Evolutionary conservation across 768 basidiomycete species (phyloP), one percentile per base, ranked within the genome.

Genomic region (Gymnopilus dilepis): DNA sequence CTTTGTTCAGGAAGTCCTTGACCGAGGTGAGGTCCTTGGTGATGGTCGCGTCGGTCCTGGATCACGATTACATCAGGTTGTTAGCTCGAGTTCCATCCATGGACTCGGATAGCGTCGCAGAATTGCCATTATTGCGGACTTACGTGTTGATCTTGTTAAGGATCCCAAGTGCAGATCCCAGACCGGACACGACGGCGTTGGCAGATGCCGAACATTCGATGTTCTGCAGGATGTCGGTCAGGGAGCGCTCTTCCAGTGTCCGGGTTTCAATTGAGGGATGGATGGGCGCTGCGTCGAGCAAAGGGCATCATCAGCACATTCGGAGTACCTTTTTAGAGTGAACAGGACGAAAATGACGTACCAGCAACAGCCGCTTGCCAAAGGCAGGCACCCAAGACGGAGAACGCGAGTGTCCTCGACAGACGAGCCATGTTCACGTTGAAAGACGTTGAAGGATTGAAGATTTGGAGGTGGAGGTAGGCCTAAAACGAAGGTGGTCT

Each of bases 171-270:
- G 69, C 66, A 24, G 66, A 67, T 26, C 59, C 56, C 28, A 70
- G 59, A 38, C 62, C 67, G 31, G 69, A 65, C 12, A 70, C 66
- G 47, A 70, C 64, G 19, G 65, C 64, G 28, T 54, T 55, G 3
- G 69, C 69, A 28, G 69, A 67, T 8, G 63, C 53, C 4, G 69
- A 70, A 51, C 67, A 70, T 56, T 66, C 67, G 50, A 70, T 70
- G 65, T 70, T 70, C 52, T 70, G 63, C 41, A 70, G 64, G 53
- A 66, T 66, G 58, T 57, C 59, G 6, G 67, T 51, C 6, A 67
- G 63, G 6, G 61, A 62, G 17, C 66, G 66, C n/a, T 59, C 56
- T 41, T 66, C 66, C 21, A 66, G 48, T 21, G 62, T 51, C 26
- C 60, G 60, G 40, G 60, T 45, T 7, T 67, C 65, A 30, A 65